Conservation (phyloP, 768 basidiomycete species). For the Mycena vulgaris region DNA sequence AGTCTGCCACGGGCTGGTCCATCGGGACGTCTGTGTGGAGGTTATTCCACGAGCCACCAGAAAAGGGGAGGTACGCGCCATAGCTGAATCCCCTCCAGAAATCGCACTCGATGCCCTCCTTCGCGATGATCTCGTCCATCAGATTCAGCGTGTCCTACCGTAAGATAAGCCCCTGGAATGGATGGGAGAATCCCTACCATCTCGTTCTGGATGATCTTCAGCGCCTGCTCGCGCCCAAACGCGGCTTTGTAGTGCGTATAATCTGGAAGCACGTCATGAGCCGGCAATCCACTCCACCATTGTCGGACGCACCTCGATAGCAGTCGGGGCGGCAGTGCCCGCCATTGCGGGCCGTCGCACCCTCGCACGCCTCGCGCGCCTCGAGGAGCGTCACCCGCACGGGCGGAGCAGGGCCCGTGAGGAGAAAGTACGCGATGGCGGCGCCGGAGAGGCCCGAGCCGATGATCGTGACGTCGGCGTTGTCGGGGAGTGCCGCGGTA, state of each 20-base stretch:
- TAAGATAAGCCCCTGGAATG: background rate
- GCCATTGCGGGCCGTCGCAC: slow-evolving; percentile 48
- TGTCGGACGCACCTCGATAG: slow-evolving; percentile 35
- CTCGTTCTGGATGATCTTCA: slow-evolving; percentile 44
- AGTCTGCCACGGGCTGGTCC: slow-evolving; percentile 41
- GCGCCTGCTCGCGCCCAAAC: slow-evolving; percentile 44
- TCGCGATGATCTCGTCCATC: slow-evolving; percentile 35
- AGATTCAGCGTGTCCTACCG: slow-evolving; percentile 41
- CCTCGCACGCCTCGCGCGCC: slow-evolving; percentile 55
- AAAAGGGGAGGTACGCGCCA: slow-evolving; percentile 36
- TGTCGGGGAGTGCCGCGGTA: slow-evolving; percentile 35
- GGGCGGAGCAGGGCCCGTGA: slow-evolving; percentile 38
- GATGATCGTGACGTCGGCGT: slow-evolving; percentile 50
- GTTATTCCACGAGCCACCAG: background rate
- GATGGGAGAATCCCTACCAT: slow-evolving; percentile 13
- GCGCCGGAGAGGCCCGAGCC: slow-evolving; percentile 55
- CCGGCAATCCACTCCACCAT: background rate
- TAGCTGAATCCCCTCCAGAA: slow-evolving; percentile 43
- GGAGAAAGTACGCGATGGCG: slow-evolving; percentile 48
- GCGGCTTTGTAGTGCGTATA: slow-evolving; percentile 40
- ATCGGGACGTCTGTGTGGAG: slow-evolving; percentile 36
- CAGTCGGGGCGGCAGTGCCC: slow-evolving; percentile 47
- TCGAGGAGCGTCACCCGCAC: slow-evolving; percentile 56
- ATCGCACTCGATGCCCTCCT: slow-evolving; percentile 47
- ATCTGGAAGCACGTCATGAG: too few species aligned